A percentile compares a stretch with the other conserved stretches of the same genome.
phyloP scores from a whole-genome alignment of 1,139 yeast species.

The Blastobotrys persicus region DNA sequence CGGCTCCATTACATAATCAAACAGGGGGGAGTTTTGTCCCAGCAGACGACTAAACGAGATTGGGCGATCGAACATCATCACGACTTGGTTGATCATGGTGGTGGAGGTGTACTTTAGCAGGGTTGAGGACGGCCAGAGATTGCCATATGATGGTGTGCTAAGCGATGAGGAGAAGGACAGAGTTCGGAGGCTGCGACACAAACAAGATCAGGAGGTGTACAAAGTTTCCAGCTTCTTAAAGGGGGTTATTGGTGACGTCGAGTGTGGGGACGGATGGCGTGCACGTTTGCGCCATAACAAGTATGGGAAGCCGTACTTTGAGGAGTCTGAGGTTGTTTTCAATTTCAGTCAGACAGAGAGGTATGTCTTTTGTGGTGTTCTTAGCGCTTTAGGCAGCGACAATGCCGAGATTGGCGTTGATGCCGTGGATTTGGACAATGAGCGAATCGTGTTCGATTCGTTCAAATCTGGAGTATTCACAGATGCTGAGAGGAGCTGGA shows the following conservation, averaged over 20 bases:
- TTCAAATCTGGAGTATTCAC: slow-evolving; percentile 2
- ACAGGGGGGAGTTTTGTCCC: too few relatives aligned
- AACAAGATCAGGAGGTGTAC: not conserved
- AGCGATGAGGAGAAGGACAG: not conserved
- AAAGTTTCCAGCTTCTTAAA: not conserved
- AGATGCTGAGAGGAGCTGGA: not conserved
- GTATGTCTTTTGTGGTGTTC: slow-evolving; percentile 2
- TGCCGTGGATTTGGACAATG: not conserved
- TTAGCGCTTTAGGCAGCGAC: not conserved
- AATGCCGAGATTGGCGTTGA: not conserved
- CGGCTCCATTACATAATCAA: slow-evolving; percentile 1
- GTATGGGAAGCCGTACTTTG: not conserved
- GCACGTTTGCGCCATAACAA: not conserved
- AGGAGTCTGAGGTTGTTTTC: not conserved
- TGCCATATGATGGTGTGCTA: not conserved
- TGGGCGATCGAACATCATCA: too few relatives aligned
- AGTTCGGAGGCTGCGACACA: not conserved
- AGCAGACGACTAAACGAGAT: too few relatives aligned
- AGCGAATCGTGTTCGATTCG: not conserved
- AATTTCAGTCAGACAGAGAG: slow-evolving; percentile 1
- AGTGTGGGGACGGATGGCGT: not conserved
- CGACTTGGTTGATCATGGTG: too few relatives aligned
- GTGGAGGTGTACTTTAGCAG: not conserved
- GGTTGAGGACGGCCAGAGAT: not conserved
- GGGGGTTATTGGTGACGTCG: not conserved